phyloP scores from a whole-genome alignment of 2,329 filamentous ascomycete species.

The Aspergillus sp. region DNA sequence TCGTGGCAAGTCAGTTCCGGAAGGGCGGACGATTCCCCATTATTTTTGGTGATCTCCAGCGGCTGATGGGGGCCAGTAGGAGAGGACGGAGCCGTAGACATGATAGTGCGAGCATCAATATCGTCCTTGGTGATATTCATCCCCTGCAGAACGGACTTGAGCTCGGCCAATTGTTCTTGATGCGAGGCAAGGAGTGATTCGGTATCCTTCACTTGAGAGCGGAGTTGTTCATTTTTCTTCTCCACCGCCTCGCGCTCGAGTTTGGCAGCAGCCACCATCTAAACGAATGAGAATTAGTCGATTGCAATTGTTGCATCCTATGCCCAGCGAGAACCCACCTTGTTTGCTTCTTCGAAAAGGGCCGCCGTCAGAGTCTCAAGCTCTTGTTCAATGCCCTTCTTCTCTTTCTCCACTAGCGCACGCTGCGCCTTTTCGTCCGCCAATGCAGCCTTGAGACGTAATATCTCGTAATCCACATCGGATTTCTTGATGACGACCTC shows the following conservation, averaged over 20 bases:
- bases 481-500: constrained; percentile 75
- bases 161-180: constrained; percentile 86
- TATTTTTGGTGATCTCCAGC: constrained; percentile 52
- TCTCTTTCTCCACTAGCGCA: constrained; percentile 70
- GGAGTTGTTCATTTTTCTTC: constrained; percentile 84
- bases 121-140: constrained; percentile 73
- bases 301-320: not conserved
- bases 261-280: constrained; percentile 91
- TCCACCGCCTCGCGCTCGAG: constrained; percentile 78
- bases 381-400: constrained; percentile 87
- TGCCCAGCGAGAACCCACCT: constrained; percentile 44
- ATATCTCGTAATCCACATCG: constrained; percentile 71
- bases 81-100: constrained; percentile 72
- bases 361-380: constrained; percentile 86
- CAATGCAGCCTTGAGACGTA: constrained; percentile 57
- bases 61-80: constrained; percentile 63
- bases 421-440: constrained; percentile 66
- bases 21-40: constrained; percentile 61
- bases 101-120: constrained; percentile 64
- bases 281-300: not conserved
- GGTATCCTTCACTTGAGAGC: constrained; percentile 79
- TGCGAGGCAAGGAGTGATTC: constrained; percentile 83
- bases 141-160: constrained; percentile 89
- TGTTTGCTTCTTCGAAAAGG: constrained; percentile 97
- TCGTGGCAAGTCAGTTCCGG: constrained; percentile 51